Base-by-base conservation (phyloP, 2,329 filamentous ascomycete genomes). In the Trichoderma brevicompactum region DNA sequence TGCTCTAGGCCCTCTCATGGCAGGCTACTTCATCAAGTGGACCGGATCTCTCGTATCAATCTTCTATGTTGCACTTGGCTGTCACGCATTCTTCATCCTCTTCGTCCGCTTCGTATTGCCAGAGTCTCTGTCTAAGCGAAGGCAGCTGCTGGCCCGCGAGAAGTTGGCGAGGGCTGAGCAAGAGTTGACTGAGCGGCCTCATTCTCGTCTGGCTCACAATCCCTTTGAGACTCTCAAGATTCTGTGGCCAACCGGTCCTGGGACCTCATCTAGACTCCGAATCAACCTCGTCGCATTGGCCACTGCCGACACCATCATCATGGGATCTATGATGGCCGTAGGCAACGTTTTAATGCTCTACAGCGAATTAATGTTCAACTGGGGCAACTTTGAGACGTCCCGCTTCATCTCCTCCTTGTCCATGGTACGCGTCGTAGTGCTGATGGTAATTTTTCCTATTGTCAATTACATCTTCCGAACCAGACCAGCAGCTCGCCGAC, bases 281-380 rank as follows among this genome's bases (percentile, higher is more conserved):
- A 83, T 89, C 62, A 99, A 99, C 73, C 80, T 99, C n/a, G 75
- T 96, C 3, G 79, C 94, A 0, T 83, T 99, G 8, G 91, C 93
- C 2, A 81, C 88, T 6, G 88, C 94, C 64, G 95, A 98, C 74
- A 91, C 90, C 32, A 87, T 92, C 68, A 85, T 96, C 69, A 90
- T 97, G 67, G 90, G 92, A 23, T 85, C 93, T 0, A 88, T 89
- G 7, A 91, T 97, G 83, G 92, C 94, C 54, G 86, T 88, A 0
- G 88, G 92, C 67, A 87, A 89, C n/a, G 88, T 97, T 41, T 83
- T 95, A 19, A 83, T 98, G 64, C 85, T 97, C 63, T 99, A 98
- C 78, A 88, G 88, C 28, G 89, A 92, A 69, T 90, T 86, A 72
- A 85, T 88, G 70, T 98, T 97, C 74, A 82, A 85, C 62, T 98